Evolutionary conservation across 192 early-diverging fungal genomes (phyloP).

Genomic region (Rhizophagus prolifer): DNA sequence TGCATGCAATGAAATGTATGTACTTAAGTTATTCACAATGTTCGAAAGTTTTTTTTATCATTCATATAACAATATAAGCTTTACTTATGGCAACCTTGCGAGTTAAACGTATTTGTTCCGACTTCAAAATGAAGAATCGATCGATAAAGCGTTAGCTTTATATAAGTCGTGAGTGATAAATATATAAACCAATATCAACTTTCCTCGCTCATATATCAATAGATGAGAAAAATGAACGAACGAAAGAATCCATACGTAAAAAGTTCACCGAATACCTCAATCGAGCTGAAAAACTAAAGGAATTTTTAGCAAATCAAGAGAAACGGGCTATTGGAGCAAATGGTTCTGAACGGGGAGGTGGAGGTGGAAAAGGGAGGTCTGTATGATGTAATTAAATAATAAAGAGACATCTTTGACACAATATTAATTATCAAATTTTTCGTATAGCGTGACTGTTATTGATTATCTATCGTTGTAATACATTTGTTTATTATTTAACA

Average conservation of each 20-base stretch:
- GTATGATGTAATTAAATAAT: constrained; percentile 28
- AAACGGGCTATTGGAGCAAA: constrained; percentile 63
- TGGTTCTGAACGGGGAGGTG: constrained; percentile 40
- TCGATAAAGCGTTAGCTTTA: neutral
- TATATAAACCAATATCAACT: neutral
- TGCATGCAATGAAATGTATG: constrained; percentile 92
- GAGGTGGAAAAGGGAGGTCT: constrained; percentile 39
- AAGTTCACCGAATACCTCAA: constrained; percentile 92
- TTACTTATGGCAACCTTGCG: neutral
- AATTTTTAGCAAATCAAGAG: constrained; percentile 70
- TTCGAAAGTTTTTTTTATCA: neutral
- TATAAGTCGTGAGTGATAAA: neutral
- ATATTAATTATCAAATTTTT: neutral
- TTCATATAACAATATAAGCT: neutral
- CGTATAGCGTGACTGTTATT: constrained; percentile 13
- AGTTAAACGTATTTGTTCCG: no score
- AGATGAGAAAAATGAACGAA: constrained; percentile 95
- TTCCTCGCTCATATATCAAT: neutral
- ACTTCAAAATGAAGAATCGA: neutral
- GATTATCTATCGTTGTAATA: neutral
- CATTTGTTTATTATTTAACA: constrained; percentile 16
- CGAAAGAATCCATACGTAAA: constrained; percentile 81
- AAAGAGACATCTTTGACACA: no score
- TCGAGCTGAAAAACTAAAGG: constrained; percentile 92
- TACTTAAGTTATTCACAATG: constrained; percentile 3